Percentiles rank a stretch among this genome's conserved stretches.
These are phyloP conservation scores for Dissoconium aciculare DNA, from an alignment of 2,329 filamentous ascomycete genomes.

Conservation along the genomic window DNA sequence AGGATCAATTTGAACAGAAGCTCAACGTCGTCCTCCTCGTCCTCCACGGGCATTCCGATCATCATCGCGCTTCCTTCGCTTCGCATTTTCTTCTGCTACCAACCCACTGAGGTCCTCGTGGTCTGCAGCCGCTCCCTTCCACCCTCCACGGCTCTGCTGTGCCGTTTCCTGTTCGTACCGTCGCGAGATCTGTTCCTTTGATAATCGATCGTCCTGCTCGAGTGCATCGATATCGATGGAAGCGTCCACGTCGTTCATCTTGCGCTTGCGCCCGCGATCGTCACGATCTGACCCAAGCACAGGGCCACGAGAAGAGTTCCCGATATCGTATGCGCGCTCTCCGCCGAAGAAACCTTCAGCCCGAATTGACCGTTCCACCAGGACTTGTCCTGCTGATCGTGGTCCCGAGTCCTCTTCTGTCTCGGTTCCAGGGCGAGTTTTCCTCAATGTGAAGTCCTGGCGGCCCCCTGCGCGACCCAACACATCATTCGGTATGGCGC, in stretches of 20 bases:
- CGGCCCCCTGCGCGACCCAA: slow-evolving; percentile 59
- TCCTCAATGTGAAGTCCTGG: slow-evolving; percentile 83
- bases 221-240: slow-evolving; percentile 77
- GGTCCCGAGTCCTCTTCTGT: slow-evolving; percentile 66
- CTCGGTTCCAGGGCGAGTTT: slow-evolving; percentile 69
- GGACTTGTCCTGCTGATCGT: slow-evolving; percentile 71
- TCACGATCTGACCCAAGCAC: slow-evolving; percentile 70
- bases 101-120: slow-evolving; percentile 90
- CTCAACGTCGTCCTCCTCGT: slow-evolving; percentile 35
- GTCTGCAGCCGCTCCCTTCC: slow-evolving; percentile 43
- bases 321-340: slow-evolving; percentile 83
- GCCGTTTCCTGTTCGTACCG: slow-evolving; percentile 61
- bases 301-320: slow-evolving; percentile 45
- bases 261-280: slow-evolving; percentile 65
- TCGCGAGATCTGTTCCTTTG: slow-evolving; percentile 66
- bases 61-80: slow-evolving; percentile 76
- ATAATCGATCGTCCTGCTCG: slow-evolving; percentile 57
- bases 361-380: slow-evolving; percentile 74
- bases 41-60: slow-evolving; percentile 41
- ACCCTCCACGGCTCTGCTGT: slow-evolving; percentile 43
- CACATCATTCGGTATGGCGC: slow-evolving; percentile 67
- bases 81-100: slow-evolving; percentile 85
- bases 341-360: slow-evolving; percentile 92
- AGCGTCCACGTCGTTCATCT: slow-evolving; percentile 88
- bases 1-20: slow-evolving; percentile 1